Evolutionary conservation across 2,329 filamentous ascomycete species (phyloP).

Genomic region (Ascochyta pisi): DNA sequence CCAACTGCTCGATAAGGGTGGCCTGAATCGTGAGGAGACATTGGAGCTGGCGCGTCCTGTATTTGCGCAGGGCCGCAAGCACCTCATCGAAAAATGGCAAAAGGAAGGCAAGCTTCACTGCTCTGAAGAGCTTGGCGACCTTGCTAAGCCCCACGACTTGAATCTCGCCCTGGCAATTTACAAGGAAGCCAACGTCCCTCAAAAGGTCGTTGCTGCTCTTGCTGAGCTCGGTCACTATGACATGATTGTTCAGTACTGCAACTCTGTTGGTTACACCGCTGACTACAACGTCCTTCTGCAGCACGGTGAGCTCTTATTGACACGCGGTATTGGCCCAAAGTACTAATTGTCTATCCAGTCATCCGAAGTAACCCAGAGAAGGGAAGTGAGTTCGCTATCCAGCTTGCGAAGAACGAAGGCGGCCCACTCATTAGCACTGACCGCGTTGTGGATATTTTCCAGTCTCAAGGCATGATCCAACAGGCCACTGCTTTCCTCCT

Average conservation of each 20-base stretch:
- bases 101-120: conserved; percentile 94
- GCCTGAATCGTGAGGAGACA: conserved; percentile 90
- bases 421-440: conserved; percentile 90
- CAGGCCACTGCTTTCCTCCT: conserved; percentile 98
- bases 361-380: conserved; percentile 91
- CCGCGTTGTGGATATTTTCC: conserved; percentile 96
- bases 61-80: conserved; percentile 90
- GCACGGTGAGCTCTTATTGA: conserved; percentile 57
- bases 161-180: conserved; percentile 89
- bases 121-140: conserved; percentile 95
- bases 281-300: conserved; percentile 92
- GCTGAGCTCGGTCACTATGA: conserved; percentile 97
- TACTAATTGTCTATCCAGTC: conserved; percentile 11
- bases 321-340: background rate
- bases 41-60: conserved; percentile 93
- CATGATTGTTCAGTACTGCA: conserved; percentile 91
- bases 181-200: conserved; percentile 84
- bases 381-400: conserved; percentile 91
- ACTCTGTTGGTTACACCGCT: conserved; percentile 86
- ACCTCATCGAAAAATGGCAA: conserved; percentile 97
- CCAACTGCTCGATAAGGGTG: conserved; percentile 93
- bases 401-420: conserved; percentile 85
- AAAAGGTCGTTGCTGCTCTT: conserved; percentile 94
- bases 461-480: conserved; percentile 96
- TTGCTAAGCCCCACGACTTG: conserved; percentile 88